Base-by-base conservation (phyloP, 2,329 filamentous ascomycete species). In the Didymellaceae sp. region DNA sequence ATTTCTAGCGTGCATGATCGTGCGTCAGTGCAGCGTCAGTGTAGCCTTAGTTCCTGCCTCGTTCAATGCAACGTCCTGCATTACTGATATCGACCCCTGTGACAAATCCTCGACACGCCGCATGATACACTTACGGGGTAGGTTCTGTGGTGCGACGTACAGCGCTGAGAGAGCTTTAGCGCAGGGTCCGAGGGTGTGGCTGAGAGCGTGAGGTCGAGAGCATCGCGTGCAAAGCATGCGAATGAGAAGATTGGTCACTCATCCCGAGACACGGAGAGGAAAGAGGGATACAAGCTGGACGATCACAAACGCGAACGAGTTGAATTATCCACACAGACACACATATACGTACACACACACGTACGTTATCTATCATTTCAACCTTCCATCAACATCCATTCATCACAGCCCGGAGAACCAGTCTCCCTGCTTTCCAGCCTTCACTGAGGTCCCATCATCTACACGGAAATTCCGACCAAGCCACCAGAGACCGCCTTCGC, bases 331-430 rank as follows among this genome's bases (percentile, higher is more conserved):
- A 38, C 21, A 37, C 22, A 41, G 6, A 24, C 33, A 32, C 39
- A 44, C 40, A 14, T 50, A 40, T 34, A 4, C 28, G 22, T 31
- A 25, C n/a, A n/a, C n/a, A n/a, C n/a, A n/a, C n/a, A n/a, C n/a
- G n/a, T n/a, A n/a, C n/a, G n/a, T n/a, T n/a, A n/a, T n/a, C n/a
- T n/a, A 28, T 24, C 25, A 14, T 21, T 24, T 28, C 24, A 5
- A 28, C 25, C 18, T n/a, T 13, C 16, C 4, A n/a, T n/a, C n/a
- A n/a, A n/a, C 25, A 25, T 13, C 32, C 14, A 6, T 16, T 14
- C n/a, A 4, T 2, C 7, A 34, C 17, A 17, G 41, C 41, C n/a
- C n/a, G 35, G 41, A 51, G 47, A 51, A 40, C 45, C 47, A 51
- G 47, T 51, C 41, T 45, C 34, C 47, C 21, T 22, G 40, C 32